These are phyloP conservation scores for Aspergillus felis DNA, from an alignment of 2,329 filamentous ascomycete species.

Conservation along the genomic window DNA sequence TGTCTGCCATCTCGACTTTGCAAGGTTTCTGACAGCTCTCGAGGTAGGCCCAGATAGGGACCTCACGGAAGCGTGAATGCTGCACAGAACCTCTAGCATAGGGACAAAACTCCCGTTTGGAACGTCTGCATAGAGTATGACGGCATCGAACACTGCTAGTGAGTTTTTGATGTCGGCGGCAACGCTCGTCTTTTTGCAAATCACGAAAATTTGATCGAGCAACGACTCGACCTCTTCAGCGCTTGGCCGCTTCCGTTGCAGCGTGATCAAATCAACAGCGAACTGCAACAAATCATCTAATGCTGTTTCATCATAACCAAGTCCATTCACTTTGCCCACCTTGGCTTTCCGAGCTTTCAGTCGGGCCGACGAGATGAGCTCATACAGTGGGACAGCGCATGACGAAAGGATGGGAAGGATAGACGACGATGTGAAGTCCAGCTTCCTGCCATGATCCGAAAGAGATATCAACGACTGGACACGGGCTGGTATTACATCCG, in stretches of 20 bases:
- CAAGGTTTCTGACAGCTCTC: constrained; percentile 39
- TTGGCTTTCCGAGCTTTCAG: constrained; percentile 37
- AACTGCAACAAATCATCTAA: constrained; percentile 40
- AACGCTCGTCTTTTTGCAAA: constrained; percentile 40
- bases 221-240: constrained; percentile 35
- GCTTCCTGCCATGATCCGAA: constrained; percentile 42
- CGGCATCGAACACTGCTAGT: constrained; percentile 39
- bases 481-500: constrained; percentile 36
- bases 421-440: constrained; percentile 38
- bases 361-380: constrained; percentile 32
- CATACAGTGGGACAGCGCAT: constrained; percentile 39
- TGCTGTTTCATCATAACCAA: constrained; percentile 32
- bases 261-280: constrained; percentile 39
- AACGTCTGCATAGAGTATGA: constrained; percentile 39
- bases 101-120: constrained; percentile 35
- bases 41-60: constrained; percentile 41
- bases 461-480: constrained; percentile 38
- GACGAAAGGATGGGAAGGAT: constrained; percentile 38
- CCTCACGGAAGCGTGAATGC: constrained; percentile 43
- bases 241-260: constrained; percentile 37
- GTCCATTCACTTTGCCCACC: constrained; percentile 26
- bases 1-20: constrained; percentile 35
- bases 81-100: constrained; percentile 41
- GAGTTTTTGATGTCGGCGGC: constrained; percentile 41
- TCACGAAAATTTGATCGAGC: constrained; percentile 35